Percentiles rank a stretch among this genome's conserved stretches.
These are phyloP conservation scores for Asterionellopsis glacialis DNA, from an alignment of 108 stramenopile genomes.

Conservation along the genomic window DNA sequence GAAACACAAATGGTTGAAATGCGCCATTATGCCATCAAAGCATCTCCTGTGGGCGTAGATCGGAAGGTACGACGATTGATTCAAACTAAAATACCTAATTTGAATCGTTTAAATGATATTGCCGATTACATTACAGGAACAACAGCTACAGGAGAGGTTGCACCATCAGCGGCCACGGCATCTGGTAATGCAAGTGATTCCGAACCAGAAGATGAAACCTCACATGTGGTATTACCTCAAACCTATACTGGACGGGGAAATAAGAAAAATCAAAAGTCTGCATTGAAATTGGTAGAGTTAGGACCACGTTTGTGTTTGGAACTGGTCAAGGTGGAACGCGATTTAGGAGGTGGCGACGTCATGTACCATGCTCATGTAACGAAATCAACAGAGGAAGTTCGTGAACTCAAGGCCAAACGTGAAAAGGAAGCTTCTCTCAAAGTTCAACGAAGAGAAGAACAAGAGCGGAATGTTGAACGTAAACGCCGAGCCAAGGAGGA, in stretches of 20 bases:
- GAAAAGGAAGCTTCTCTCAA: slow-evolving; percentile 61
- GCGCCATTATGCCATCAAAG: slow-evolving; percentile 96
- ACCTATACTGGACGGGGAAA: slow-evolving; percentile 84
- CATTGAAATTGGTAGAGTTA: slow-evolving; percentile 93
- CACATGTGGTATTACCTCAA: slow-evolving; percentile 78
- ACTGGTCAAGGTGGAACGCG: slow-evolving; percentile 94
- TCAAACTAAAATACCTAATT: slow-evolving; percentile 90
- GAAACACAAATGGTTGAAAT: slow-evolving; percentile 67
- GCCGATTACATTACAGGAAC: slow-evolving; percentile 89
- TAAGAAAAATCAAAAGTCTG: slow-evolving; percentile 72
- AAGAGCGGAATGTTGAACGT: slow-evolving; percentile 79
- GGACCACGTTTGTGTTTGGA: slow-evolving; percentile 91
- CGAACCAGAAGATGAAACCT: slow-evolving; percentile 82
- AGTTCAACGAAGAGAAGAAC: slow-evolving; percentile 71
- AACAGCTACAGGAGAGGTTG: slow-evolving; percentile 39
- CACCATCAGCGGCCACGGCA: slow-evolving; percentile 25
- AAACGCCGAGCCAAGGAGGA: slow-evolving; percentile 71
- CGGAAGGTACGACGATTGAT: slow-evolving; percentile 87
- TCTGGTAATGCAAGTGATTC: slow-evolving; percentile 66
- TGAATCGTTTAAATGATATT: slow-evolving; percentile 90
- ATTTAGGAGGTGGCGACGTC: slow-evolving; percentile 91
- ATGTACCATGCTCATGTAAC: slow-evolving; percentile 94
- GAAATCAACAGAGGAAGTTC: slow-evolving; percentile 70
- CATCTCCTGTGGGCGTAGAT: slow-evolving; percentile 92
- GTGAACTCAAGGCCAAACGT: slow-evolving; percentile 54